Conservation (phyloP, 352 stramenopile genomes). For the Globisporangium paddicum region DNA sequence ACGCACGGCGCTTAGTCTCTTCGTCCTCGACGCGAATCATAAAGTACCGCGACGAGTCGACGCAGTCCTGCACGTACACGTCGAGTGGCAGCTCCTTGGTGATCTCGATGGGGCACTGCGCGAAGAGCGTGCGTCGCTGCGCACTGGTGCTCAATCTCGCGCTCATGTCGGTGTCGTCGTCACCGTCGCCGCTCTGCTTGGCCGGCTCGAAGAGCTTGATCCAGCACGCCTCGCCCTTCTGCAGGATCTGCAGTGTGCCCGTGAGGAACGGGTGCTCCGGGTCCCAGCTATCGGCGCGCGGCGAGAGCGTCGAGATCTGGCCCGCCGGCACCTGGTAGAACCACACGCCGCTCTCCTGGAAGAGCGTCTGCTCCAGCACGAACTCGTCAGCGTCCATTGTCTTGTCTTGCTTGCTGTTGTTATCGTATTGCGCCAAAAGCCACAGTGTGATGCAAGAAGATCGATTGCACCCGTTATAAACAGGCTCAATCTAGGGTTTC, state of each 20-base stretch:
- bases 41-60: conserved; percentile 87
- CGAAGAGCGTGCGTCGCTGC: conserved; percentile 44
- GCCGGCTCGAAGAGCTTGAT: conserved; percentile 76
- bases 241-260: conserved; percentile 56
- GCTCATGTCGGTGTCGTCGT: background rate
- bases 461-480: background rate
- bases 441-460: background rate
- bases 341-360: conserved; percentile 74
- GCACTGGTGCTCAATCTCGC: background rate
- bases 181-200: conserved; percentile 7
- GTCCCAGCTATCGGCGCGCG: conserved; percentile 80
- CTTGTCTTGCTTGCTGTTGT: background rate
- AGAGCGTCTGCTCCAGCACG: conserved; percentile 70
- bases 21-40: conserved; percentile 85
- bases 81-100: conserved; percentile 52
- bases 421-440: background rate
- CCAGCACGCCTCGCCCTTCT: conserved; percentile 67
- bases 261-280: conserved; percentile 78
- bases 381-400: conserved; percentile 17
- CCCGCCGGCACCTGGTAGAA: conserved; percentile 76
- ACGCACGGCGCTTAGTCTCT: conserved; percentile 60
- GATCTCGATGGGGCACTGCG: conserved; percentile 75
- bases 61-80: conserved; percentile 81
- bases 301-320: conserved; percentile 68
- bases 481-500: background rate